phyloP scores from a whole-genome alignment of 805 yeast species.

The Lachancea meyersii region DNA sequence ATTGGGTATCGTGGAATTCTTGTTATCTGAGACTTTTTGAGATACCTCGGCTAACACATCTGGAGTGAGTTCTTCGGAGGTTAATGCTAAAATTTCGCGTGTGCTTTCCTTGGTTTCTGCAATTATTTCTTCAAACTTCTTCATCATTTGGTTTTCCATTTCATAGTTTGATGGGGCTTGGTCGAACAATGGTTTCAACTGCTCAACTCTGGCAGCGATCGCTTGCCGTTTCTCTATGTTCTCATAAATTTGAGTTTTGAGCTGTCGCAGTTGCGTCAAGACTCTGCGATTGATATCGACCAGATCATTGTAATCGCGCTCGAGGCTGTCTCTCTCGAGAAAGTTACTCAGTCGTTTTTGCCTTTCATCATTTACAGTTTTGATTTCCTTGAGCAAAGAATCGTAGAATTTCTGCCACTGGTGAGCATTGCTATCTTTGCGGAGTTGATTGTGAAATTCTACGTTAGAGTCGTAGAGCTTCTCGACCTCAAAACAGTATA shows the following conservation, averaged over 20 bases:
- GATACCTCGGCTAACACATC: conserved; percentile 9
- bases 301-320: conserved; percentile 10
- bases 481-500: conserved; percentile 45
- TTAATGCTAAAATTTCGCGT: conserved; percentile 17
- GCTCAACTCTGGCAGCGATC: conserved; percentile 10
- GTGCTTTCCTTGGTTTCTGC: conserved; percentile 14
- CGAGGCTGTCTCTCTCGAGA: conserved; percentile 12
- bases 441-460: conserved; percentile 36
- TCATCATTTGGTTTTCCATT: conserved; percentile 22
- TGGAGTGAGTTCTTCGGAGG: conserved; percentile 7
- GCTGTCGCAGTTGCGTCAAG: conserved; percentile 14
- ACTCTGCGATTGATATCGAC: conserved; percentile 13
- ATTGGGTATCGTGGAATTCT: conserved; percentile 15
- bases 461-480: conserved; percentile 37
- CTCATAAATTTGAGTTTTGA: conserved; percentile 17
- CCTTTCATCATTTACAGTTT: conserved; percentile 12
- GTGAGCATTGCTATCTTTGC: conserved; percentile 38
- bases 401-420: conserved; percentile 36
- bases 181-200: conserved; percentile 9
- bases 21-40: conserved; percentile 7
- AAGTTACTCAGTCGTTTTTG: conserved; percentile 14
- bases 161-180: conserved; percentile 17
- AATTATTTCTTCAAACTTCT: conserved; percentile 23
- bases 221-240: conserved; percentile 13
- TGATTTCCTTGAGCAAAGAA: conserved; percentile 16